A percentile compares a stretch with the other conserved stretches of the same genome.
These are phyloP conservation scores for Solanum habrochaites DNA, from an alignment of 257 asterid species.

Conservation along the genomic window DNA sequence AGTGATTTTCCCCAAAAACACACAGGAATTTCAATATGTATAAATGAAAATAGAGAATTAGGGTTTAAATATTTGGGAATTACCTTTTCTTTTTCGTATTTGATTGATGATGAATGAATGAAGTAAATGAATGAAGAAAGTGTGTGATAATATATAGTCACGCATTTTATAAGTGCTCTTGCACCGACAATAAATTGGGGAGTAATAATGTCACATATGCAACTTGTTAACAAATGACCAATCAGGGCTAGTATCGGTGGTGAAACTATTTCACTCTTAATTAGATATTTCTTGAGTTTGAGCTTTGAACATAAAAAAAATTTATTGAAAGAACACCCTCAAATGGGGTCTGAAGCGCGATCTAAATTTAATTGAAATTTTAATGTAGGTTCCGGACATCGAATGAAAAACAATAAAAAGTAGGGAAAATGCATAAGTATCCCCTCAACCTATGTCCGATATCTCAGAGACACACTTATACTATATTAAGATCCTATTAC, in stretches of 20 bases:
- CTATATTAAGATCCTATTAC: too few relatives aligned
- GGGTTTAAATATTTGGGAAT: background rate
- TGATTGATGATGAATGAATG: background rate
- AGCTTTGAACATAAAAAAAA: too few relatives aligned
- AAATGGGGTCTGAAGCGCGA: rapidly evolving
- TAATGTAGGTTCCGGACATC: rapidly evolving
- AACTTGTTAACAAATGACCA: background rate
- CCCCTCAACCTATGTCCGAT: too few relatives aligned
- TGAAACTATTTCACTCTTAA: too few relatives aligned
- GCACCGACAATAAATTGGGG: background rate
- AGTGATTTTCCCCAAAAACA: background rate
- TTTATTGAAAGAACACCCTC: too few relatives aligned
- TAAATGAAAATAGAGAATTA: background rate
- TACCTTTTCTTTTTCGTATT: background rate
- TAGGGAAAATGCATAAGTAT: too few relatives aligned
- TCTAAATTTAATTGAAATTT: too few relatives aligned
- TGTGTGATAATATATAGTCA: background rate
- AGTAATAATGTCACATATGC: background rate
- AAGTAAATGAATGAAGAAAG: background rate
- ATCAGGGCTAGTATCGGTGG: too few relatives aligned
- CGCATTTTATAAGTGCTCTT: background rate
- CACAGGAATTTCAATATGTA: background rate
- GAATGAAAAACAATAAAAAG: too few relatives aligned
- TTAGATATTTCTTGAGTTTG: rapidly evolving
- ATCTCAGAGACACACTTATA: too few relatives aligned